Evolutionary conservation across 306 rosid genomes (phyloP).

Genomic region (Vigna reflexopilosa): DNA sequence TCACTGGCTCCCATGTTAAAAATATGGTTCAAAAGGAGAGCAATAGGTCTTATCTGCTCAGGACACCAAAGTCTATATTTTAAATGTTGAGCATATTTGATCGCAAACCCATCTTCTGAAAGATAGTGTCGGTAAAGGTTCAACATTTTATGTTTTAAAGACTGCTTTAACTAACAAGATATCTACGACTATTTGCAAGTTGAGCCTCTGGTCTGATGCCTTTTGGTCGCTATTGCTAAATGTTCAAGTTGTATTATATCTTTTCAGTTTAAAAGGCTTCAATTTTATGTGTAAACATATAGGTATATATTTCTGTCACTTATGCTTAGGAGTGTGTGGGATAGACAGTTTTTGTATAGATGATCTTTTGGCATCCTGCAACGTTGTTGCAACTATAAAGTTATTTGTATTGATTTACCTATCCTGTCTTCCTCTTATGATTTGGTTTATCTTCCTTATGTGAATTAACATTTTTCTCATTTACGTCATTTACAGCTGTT

Average conservation of each 20-base stretch:
- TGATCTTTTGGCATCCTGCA: constrained; percentile 22
- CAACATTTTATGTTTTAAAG: constrained; percentile 16
- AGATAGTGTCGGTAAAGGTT: background rate
- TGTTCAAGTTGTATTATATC: background rate
- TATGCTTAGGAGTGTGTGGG: constrained; percentile 19
- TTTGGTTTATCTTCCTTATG: constrained; percentile 23
- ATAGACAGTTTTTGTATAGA: background rate
- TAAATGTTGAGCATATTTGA: background rate
- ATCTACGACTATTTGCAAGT: background rate
- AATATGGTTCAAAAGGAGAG: background rate
- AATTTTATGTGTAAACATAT: background rate
- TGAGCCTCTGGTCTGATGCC: constrained; percentile 9
- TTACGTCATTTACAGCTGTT: constrained; percentile 60
- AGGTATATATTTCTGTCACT: background rate
- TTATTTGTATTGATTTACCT: constrained; percentile 28
- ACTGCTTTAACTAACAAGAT: background rate
- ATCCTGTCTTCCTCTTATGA: constrained; percentile 11
- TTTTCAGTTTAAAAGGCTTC: background rate
- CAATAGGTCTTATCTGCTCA: background rate
- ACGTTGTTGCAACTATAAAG: background rate
- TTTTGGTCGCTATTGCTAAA: background rate
- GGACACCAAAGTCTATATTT: background rate
- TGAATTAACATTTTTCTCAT: constrained; percentile 18
- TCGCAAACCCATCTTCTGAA: background rate
- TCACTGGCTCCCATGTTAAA: background rate